These are phyloP conservation scores for Crithidia fasciculata DNA, from an alignment of 208 protist species.

Conservation along the genomic window DNA sequence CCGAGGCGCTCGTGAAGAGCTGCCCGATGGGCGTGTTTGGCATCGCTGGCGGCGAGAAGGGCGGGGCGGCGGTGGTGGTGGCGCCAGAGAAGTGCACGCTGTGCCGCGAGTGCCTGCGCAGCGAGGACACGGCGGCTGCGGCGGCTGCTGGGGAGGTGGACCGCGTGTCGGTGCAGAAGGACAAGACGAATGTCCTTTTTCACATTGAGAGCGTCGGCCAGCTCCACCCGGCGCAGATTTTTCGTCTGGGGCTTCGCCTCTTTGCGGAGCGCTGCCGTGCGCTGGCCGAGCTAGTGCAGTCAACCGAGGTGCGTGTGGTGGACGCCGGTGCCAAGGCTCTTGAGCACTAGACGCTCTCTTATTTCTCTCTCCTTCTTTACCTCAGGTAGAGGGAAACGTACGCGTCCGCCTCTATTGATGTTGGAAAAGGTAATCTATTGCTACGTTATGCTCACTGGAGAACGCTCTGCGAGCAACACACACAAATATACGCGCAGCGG, in stretches of 20 bases:
- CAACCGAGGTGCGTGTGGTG: constrained; percentile 60
- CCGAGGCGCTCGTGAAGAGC: constrained; percentile 77
- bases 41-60: constrained; percentile 69
- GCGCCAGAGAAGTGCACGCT: constrained; percentile 94
- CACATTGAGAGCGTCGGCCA: constrained; percentile 91
- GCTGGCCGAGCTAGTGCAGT: constrained; percentile 72
- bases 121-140: constrained; percentile 38
- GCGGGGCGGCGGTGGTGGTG: constrained; percentile 66
- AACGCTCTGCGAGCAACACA: no score
- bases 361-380: no score
- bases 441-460: no score
- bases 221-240: constrained; percentile 72
- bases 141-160: constrained; percentile 25
- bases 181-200: constrained; percentile 88
- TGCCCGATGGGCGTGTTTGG: constrained; percentile 97
- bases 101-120: constrained; percentile 97
- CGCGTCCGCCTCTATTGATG: no score
- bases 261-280: constrained; percentile 80
- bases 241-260: constrained; percentile 68
- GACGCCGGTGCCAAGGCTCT: constrained; percentile 30
- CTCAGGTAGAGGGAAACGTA: no score
- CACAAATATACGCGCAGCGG: no score
- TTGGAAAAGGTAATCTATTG: no score
- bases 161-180: constrained; percentile 74
- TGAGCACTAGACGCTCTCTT: constrained; percentile 6